Percentiles rank a stretch among this genome's conserved stretches.
phyloP scores from a whole-genome alignment of 768 basidiomycete species.

The Cystobasidium ongulense region DNA sequence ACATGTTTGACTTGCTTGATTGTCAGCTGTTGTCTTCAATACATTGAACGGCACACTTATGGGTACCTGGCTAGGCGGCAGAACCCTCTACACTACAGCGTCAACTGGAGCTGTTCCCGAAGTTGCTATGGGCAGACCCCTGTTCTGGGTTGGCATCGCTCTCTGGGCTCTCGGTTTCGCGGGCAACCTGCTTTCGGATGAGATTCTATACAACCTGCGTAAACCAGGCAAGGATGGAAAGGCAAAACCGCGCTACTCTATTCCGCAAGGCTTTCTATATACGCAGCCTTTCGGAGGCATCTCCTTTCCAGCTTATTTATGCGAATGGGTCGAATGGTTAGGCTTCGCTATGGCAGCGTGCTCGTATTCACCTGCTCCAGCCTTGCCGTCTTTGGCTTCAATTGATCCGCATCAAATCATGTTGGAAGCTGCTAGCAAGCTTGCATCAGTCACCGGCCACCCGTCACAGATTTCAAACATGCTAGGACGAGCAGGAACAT shows the following conservation, averaged over 20 bases:
- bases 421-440: neutral
- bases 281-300: constrained; percentile 67
- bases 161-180: constrained; percentile 65
- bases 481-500: neutral
- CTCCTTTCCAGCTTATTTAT: constrained; percentile 87
- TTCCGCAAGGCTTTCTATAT: constrained; percentile 58
- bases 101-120: constrained; percentile 18
- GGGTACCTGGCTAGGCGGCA: constrained; percentile 55
- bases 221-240: constrained; percentile 43
- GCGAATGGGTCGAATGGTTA: constrained; percentile 91
- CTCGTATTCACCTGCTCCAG: neutral
- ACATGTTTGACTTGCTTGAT: constrained; percentile 1
- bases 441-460: neutral
- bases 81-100: constrained; percentile 6
- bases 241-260: constrained; percentile 43
- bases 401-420: neutral
- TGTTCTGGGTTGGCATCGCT: constrained; percentile 58
- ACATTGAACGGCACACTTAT: constrained; percentile 61
- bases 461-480: neutral
- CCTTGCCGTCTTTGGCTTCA: neutral
- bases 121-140: constrained; percentile 7
- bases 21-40: constrained; percentile 58
- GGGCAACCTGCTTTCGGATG: constrained; percentile 83
- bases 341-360: constrained; percentile 70
- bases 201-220: constrained; percentile 67